A percentile compares a stretch with the other conserved stretches of the same genome.
Conservation (phyloP, 2,329 filamentous ascomycete species). For the Monilinia aucupariae region DNA sequence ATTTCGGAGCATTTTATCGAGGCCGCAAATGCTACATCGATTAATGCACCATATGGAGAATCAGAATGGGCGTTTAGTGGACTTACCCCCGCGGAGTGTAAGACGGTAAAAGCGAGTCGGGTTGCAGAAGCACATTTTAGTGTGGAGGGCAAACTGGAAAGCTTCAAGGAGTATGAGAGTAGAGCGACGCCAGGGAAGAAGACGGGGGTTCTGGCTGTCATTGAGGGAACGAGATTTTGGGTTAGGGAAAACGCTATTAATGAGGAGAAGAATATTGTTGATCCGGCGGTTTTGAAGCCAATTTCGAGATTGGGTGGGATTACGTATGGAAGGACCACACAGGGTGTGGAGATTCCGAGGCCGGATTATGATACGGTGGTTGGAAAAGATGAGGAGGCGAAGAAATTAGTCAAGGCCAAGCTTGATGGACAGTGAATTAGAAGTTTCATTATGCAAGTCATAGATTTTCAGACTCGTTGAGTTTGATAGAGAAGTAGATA, state of each 20-base stretch:
- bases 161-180: conserved; percentile 72
- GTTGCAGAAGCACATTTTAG: conserved; percentile 79
- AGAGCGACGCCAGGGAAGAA: conserved; percentile 64
- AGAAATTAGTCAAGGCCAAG: conserved; percentile 50
- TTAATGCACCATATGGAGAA: conserved; percentile 71
- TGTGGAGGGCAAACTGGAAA: conserved; percentile 74
- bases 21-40: conserved; percentile 74
- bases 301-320: conserved; percentile 80
- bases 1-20: conserved; percentile 80
- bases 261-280: conserved; percentile 66
- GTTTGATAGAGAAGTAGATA: background rate
- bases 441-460: background rate
- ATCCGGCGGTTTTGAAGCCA: conserved; percentile 68
- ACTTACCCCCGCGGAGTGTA: conserved; percentile 61
- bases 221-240: conserved; percentile 87
- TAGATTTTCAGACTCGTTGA: background rate
- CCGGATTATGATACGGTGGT: conserved; percentile 44
- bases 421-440: conserved; percentile 36
- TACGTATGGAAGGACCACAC: conserved; percentile 66
- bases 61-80: conserved; percentile 78
- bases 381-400: conserved; percentile 48
- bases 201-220: conserved; percentile 66
- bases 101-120: conserved; percentile 63
- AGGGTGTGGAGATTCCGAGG: conserved; percentile 66
- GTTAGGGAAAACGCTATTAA: conserved; percentile 83